Evolutionary conservation across 306 rosid genomes (phyloP).

Genomic region (Medicago truncatula): DNA sequence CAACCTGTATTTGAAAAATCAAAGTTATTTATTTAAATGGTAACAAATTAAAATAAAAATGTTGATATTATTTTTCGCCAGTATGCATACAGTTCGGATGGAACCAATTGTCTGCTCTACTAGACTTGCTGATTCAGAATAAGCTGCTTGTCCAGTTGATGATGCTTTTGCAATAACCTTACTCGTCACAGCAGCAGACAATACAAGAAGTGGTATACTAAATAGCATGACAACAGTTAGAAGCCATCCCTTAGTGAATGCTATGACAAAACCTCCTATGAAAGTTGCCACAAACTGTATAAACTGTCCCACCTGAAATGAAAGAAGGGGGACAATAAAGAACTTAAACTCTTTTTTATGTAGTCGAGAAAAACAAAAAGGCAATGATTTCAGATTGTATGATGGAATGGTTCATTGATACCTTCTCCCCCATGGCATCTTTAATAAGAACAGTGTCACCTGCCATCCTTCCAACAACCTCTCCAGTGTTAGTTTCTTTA

Average conservation of each 20-base stretch:
- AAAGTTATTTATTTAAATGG: conserved; percentile 3
- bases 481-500: conserved; percentile 76
- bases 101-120: conserved; percentile 87
- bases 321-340: neutral
- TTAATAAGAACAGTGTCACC: conserved; percentile 90
- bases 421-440: conserved; percentile 97
- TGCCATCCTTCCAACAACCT: conserved; percentile 86
- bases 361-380: conserved; percentile 8
- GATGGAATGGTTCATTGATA: conserved; percentile 36
- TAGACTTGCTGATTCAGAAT: conserved; percentile 68
- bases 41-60: neutral
- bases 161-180: conserved; percentile 52
- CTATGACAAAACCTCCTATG: conserved; percentile 66
- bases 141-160: conserved; percentile 69
- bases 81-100: conserved; percentile 69
- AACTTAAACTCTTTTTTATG: neutral
- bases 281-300: conserved; percentile 70
- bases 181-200: conserved; percentile 62
- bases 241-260: conserved; percentile 82
- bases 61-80: neutral
- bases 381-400: neutral
- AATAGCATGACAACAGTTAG: conserved; percentile 77
- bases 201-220: conserved; percentile 65
- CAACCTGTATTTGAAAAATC: conserved; percentile 61
- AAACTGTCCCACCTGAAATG: conserved; percentile 77